phyloP scores from a whole-genome alignment of 1,284 basidiomycete genomes.

The Malassezia arunalokei region DNA sequence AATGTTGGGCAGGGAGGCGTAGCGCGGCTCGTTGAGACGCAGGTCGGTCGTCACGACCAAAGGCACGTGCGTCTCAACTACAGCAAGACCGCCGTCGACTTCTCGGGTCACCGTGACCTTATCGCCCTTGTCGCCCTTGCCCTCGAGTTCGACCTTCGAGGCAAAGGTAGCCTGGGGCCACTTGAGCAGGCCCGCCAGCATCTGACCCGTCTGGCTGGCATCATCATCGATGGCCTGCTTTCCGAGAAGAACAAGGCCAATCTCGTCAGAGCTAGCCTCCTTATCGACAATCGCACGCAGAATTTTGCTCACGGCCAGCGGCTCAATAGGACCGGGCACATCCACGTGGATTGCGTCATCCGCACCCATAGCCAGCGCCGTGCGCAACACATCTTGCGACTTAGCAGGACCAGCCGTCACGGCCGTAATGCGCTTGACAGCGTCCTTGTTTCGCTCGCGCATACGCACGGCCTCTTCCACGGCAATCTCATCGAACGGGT shows the following conservation, averaged over 20 bases:
- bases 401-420: slow-evolving; percentile 87
- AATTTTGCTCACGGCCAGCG: slow-evolving; percentile 72
- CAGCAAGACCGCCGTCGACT: slow-evolving; percentile 86
- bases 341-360: slow-evolving; percentile 86
- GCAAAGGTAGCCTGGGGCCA: slow-evolving; percentile 95
- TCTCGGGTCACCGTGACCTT: slow-evolving; percentile 70
- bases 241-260: slow-evolving; percentile 88
- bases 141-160: slow-evolving; percentile 64
- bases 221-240: slow-evolving; percentile 99
- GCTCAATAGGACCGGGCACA: slow-evolving; percentile 60
- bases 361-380: slow-evolving; percentile 94
- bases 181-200: slow-evolving; percentile 81
- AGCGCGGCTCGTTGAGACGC: slow-evolving; percentile 49
- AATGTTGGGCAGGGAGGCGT: slow-evolving; percentile 47
- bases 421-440: slow-evolving; percentile 51
- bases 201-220: slow-evolving; percentile 90
- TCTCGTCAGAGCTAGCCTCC: slow-evolving; percentile 53
- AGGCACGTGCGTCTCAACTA: slow-evolving; percentile 68
- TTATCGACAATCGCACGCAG: slow-evolving; percentile 66
- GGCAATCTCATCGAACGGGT: slow-evolving; percentile 52
- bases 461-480: slow-evolving; percentile 93
- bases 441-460: slow-evolving; percentile 63
- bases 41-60: slow-evolving; percentile 86
- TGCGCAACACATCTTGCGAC: slow-evolving; percentile 76
- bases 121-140: slow-evolving; percentile 55